These are phyloP conservation scores for Xylaria sp. DNA, from an alignment of 2,329 filamentous ascomycete genomes.

Conservation along the genomic window DNA sequence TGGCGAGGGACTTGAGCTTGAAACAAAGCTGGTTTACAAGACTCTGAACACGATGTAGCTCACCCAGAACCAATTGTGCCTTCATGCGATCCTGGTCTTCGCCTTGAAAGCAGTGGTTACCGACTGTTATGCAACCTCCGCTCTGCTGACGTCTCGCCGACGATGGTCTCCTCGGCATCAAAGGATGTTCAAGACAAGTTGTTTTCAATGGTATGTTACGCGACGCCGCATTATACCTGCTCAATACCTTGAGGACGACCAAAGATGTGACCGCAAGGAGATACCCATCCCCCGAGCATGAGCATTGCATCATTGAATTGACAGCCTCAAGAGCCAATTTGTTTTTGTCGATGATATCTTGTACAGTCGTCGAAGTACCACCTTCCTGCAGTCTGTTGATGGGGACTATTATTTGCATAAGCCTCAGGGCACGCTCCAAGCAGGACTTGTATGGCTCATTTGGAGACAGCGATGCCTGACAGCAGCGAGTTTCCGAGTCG, in stretches of 20 bases:
- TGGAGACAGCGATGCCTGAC: neutral
- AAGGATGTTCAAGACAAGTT: neutral
- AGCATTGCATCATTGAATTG: constrained; percentile 49
- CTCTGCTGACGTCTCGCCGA: neutral
- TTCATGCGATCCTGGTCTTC: constrained; percentile 43
- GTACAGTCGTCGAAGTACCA: neutral
- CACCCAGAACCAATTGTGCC: constrained; percentile 51
- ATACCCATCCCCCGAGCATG: constrained; percentile 50
- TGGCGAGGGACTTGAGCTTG: constrained; percentile 9
- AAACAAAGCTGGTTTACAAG: constrained; percentile 42
- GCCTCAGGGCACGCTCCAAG: neutral
- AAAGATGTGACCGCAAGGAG: constrained; percentile 50
- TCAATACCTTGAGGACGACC: constrained; percentile 52
- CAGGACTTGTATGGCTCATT: neutral
- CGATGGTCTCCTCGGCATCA: neutral
- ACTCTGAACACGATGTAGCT: constrained; percentile 51
- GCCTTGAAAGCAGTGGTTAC: neutral
- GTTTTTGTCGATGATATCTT: neutral
- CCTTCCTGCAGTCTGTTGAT: neutral
- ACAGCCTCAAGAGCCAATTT: constrained; percentile 44
- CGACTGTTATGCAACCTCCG: neutral
- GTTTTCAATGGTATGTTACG: neutral
- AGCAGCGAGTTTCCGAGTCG: neutral
- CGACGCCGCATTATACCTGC: constrained; percentile 47
- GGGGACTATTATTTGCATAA: neutral